A percentile compares a stretch with the other conserved stretches of the same genome.
Evolutionary conservation across 1,139 yeast species (phyloP).

Genomic region (Blastobotrys proliferans): DNA sequence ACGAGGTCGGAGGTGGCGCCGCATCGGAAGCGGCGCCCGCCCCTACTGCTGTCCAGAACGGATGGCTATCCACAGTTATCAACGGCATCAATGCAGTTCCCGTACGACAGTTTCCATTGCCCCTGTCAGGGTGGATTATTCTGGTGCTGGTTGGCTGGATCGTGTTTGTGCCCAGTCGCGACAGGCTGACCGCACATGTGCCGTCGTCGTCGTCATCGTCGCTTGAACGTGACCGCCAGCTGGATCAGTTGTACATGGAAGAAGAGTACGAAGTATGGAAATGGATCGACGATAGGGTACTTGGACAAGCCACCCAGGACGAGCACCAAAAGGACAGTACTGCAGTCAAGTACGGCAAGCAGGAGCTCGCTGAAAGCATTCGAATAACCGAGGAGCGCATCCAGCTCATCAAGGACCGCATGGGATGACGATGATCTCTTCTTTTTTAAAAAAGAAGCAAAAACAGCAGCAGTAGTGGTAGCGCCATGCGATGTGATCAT

Average conservation of each 20-base stretch:
- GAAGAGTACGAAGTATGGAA: constrained; percentile 73
- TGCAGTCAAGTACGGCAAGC: constrained; percentile 36
- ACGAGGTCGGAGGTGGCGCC: background rate
- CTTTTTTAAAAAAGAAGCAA: background rate
- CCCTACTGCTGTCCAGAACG: background rate
- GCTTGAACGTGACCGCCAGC: constrained; percentile 1
- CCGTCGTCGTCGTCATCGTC: background rate
- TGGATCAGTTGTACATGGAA: constrained; percentile 31
- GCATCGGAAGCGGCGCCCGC: background rate
- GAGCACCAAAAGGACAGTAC: background rate
- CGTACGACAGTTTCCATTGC: constrained; percentile 20
- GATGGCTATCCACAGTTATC: background rate
- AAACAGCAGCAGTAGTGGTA: background rate
- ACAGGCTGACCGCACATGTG: background rate
- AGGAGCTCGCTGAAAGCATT: constrained; percentile 54
- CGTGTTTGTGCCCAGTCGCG: background rate
- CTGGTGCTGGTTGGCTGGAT: constrained; percentile 14
- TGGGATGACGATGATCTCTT: background rate
- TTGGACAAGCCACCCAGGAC: constrained; percentile 9
- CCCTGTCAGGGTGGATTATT: constrained; percentile 19
- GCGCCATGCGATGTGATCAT: background rate
- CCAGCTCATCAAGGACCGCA: constrained; percentile 36
- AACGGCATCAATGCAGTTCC: constrained; percentile 14
- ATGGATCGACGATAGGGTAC: constrained; percentile 65
- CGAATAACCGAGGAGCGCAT: constrained; percentile 51